Base-by-base conservation (phyloP, 352 stramenopile genomes). In the Elongisporangium anandrum region DNA sequence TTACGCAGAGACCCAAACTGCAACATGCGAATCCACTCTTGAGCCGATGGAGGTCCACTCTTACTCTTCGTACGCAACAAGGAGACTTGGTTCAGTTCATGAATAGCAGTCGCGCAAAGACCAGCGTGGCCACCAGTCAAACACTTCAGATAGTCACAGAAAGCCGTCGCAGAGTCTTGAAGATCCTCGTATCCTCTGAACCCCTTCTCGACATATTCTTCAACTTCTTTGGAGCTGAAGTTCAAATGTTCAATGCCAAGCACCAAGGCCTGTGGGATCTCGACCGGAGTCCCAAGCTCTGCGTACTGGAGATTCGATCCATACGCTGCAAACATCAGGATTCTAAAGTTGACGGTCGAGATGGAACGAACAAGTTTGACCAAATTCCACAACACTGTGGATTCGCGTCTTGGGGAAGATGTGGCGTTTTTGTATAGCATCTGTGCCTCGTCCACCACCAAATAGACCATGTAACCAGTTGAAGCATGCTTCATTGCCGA, bases 301-400 rank as follows among this genome's bases (percentile, higher is more conserved):
- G 53, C 10, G 20, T 59, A 68, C 19, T 59, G n/a, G 12, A 54
- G 1, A 29, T 19, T 24, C 6, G 55, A 62, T 26, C 53, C 54
- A 57, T 66, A 66, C 6, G 60, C 26, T 50, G 41, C 60, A 66
- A 66, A 62, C 60, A 66, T 62, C 60, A 66, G 50, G 22, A 63
- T 50, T 51, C 60, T 50, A 21, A 66, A n/a, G n/a, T n/a, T n/a
- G n/a, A n/a, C n/a, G n/a, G n/a, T n/a, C n/a, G n/a, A n/a, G n/a
- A n/a, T n/a, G n/a, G n/a, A n/a, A n/a, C 20, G 34, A 59, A 59
- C 19, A 56, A 22, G 12, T 56, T 59, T 59, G 29, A 54, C 54
- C 3, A 59, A 10, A 3, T 59, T 6, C 23, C 54, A 59, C 19
- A 59, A 59, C 38, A 23, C 12, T 29, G 22, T 26, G 24, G 54